A percentile compares a stretch with the other conserved stretches of the same genome.
Evolutionary conservation across 495 filamentous ascomycete genomes (phyloP).

Genomic region (Penicillium steckii): DNA sequence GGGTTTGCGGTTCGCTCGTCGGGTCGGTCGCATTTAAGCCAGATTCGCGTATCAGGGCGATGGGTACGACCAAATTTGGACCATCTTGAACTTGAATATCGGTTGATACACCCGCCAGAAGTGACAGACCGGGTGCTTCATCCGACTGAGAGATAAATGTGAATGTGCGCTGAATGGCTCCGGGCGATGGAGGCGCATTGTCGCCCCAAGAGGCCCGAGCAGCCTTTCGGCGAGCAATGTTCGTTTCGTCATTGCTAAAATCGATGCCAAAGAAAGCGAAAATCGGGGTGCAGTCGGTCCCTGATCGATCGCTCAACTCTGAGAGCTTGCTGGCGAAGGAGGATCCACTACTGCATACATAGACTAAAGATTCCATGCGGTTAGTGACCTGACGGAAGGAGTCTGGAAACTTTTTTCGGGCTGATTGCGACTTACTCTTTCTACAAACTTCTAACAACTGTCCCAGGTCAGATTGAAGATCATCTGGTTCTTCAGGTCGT

Average conservation of each 20-base stretch:
- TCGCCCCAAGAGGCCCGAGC: constrained; percentile 40
- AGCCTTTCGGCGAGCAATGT: constrained; percentile 36
- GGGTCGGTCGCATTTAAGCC: constrained; percentile 25
- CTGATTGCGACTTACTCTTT: constrained; percentile 57
- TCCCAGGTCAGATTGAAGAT: constrained; percentile 49
- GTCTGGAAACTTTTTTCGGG: too few species aligned
- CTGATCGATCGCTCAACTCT: constrained; percentile 63
- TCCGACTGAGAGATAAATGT: constrained; percentile 49
- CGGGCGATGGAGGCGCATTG: constrained; percentile 30
- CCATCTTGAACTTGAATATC: constrained; percentile 69
- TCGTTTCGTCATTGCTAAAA: constrained; percentile 29
- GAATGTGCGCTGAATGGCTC: constrained; percentile 40
- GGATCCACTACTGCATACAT: constrained; percentile 66
- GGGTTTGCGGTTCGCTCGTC: constrained; percentile 38
- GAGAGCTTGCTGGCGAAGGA: constrained; percentile 69
- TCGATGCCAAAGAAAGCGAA: constrained; percentile 74
- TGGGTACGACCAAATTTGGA: constrained; percentile 71
- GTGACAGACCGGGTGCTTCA: constrained; percentile 63
- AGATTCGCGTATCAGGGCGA: constrained; percentile 60
- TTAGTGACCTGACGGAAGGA: too few species aligned
- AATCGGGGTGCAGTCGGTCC: constrained; percentile 64
- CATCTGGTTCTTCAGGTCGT: constrained; percentile 47
- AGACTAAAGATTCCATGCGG: constrained; percentile 49
- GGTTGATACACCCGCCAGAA: constrained; percentile 66
- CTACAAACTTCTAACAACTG: constrained; percentile 50